Conservation (phyloP, 1,284 basidiomycete species). For the Uromyces viciae-fabae region DNA sequence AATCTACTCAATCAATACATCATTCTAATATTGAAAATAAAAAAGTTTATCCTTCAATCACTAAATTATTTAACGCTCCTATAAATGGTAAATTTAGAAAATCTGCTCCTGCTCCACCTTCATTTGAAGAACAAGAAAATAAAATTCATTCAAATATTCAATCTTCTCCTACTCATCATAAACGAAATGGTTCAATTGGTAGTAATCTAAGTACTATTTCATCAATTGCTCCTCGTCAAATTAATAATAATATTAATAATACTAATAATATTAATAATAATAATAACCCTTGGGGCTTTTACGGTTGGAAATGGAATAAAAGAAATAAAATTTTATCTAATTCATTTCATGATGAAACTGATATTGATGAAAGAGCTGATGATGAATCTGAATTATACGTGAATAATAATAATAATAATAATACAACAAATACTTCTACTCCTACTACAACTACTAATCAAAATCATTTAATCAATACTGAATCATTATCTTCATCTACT, state of each 20-base stretch:
- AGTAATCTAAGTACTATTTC: constrained; percentile 21
- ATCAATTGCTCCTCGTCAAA: neutral
- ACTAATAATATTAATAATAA: no score
- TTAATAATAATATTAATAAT: neutral
- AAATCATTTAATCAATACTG: no score
- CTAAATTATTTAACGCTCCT: neutral
- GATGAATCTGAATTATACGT: neutral
- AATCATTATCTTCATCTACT: neutral
- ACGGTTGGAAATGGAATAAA: constrained; percentile 43
- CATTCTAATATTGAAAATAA: neutral
- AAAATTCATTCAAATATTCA: neutral
- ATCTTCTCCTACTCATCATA: neutral
- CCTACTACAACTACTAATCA: constrained; percentile 51
- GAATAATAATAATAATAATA: neutral
- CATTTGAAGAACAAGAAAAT: neutral
- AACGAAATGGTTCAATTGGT: constrained; percentile 16
- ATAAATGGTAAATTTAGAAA: constrained; percentile 1
- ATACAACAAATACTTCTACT: neutral
- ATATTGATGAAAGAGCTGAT: neutral
- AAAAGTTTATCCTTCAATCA: neutral
- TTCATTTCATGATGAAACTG: neutral
- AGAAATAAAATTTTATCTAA: neutral
- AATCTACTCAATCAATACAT: neutral
- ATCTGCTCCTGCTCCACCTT: constrained; percentile 7
- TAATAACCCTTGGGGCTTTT: constrained; percentile 24